A percentile compares a stretch with the other conserved stretches of the same genome.
Conservation (phyloP, 805 yeast genomes). For the Zygoascus biomembranicola region DNA sequence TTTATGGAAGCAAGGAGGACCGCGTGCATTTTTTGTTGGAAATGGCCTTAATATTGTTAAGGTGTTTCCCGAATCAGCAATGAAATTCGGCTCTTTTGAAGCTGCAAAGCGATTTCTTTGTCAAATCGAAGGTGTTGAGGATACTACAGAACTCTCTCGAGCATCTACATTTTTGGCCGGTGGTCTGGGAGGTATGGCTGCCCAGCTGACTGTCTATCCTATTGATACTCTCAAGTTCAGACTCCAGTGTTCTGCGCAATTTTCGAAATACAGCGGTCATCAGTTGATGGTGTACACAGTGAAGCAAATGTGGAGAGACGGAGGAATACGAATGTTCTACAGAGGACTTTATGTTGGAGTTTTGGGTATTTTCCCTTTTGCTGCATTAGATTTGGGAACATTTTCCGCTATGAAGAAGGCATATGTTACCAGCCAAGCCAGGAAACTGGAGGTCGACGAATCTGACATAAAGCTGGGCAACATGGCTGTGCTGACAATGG, state of each 20-base stretch:
- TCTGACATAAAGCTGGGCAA: constrained; percentile 73
- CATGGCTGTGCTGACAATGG: constrained; percentile 74
- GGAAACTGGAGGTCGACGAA: constrained; percentile 38
- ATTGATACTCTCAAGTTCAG: constrained; percentile 91
- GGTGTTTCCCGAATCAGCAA: constrained; percentile 95
- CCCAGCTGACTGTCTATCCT: constrained; percentile 91
- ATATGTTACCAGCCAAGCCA: constrained; percentile 59
- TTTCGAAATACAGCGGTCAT: constrained; percentile 52
- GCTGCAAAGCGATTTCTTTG: constrained; percentile 71
- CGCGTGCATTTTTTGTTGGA: constrained; percentile 85
- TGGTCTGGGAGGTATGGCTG: constrained; percentile 90
- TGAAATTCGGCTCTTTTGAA: constrained; percentile 94
- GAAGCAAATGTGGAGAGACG: constrained; percentile 65
- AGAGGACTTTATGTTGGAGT: constrained; percentile 88
- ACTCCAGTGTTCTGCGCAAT: constrained; percentile 83
- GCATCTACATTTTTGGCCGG: constrained; percentile 84
- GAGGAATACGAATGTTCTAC: constrained; percentile 73
- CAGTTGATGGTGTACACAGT: constrained; percentile 59
- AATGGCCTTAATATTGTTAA: constrained; percentile 89
- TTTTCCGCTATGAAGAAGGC: constrained; percentile 78
- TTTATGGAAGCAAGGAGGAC: constrained; percentile 81
- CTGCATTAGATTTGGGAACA: constrained; percentile 92
- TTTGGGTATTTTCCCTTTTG: constrained; percentile 94
- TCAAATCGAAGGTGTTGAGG: constrained; percentile 63
- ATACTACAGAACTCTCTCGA: constrained; percentile 61